A percentile compares a stretch with the other conserved stretches of the same genome.
These are phyloP conservation scores for Phytophthora brassicae DNA, from an alignment of 352 stramenopile genomes.

Conservation along the genomic window DNA sequence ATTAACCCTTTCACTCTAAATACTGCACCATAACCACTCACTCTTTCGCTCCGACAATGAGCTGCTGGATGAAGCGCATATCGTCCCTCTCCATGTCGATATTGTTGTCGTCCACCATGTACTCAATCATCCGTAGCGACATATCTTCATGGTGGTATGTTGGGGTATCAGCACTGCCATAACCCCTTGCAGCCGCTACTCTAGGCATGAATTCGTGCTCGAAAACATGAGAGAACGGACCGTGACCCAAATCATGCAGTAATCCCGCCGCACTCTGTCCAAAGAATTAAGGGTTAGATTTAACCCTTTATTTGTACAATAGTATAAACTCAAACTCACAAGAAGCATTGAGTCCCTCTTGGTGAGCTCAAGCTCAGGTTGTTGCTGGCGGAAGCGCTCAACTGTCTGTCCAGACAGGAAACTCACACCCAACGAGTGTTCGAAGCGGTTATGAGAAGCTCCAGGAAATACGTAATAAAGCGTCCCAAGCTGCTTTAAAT, in stretches of 20 bases:
- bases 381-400: slow-evolving; percentile 75
- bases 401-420: slow-evolving; percentile 92
- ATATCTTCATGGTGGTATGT: slow-evolving; percentile 85
- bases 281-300: no score
- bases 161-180: slow-evolving; percentile 20
- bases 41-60: slow-evolving; percentile 82
- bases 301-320: no score
- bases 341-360: slow-evolving; percentile 76
- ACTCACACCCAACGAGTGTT: slow-evolving; percentile 95
- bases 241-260: slow-evolving; percentile 92
- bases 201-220: slow-evolving; percentile 89
- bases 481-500: slow-evolving; percentile 94
- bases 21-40: slow-evolving; percentile 14
- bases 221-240: slow-evolving; percentile 96
- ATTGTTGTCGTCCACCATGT: slow-evolving; percentile 78
- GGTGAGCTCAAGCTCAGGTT: slow-evolving; percentile 91
- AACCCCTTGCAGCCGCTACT: slow-evolving; percentile 38
- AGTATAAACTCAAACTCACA: slow-evolving; percentile 23
- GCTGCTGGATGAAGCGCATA: slow-evolving; percentile 75
- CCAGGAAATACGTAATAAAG: slow-evolving; percentile 88
- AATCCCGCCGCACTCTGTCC: slow-evolving; percentile 71
- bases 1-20: background rate
- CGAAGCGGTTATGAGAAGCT: slow-evolving; percentile 94
- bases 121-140: slow-evolving; percentile 78
- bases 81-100: slow-evolving; percentile 76